A percentile compares a stretch with the other conserved stretches of the same genome.
Conservation (phyloP, 2,329 filamentous ascomycete genomes). For the Microdochium bolleyi region DNA sequence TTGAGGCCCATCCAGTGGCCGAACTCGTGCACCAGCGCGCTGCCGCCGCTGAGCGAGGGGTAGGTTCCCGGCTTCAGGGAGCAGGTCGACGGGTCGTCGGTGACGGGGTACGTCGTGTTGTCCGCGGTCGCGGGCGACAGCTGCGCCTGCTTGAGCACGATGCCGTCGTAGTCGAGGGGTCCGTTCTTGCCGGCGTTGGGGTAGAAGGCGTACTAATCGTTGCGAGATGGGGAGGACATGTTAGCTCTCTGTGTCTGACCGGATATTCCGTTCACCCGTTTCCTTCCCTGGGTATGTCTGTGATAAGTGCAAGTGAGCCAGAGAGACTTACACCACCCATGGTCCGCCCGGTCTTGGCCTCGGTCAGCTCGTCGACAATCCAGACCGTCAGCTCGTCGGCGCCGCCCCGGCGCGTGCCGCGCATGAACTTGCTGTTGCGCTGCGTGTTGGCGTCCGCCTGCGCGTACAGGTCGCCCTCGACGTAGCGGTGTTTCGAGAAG, state of each 20-base stretch:
- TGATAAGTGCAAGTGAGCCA: too few species aligned
- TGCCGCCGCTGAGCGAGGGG: neutral
- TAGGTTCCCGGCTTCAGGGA: neutral
- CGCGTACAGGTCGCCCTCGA: neutral
- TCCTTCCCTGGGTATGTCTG: too few species aligned
- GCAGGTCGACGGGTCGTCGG: neutral
- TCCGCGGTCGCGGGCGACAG: neutral
- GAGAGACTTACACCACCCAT: neutral
- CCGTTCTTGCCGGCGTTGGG: neutral
- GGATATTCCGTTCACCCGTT: too few species aligned
- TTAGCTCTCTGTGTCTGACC: too few species aligned
- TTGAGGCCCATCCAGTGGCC: neutral
- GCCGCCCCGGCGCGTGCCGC: neutral
- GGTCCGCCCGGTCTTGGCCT: neutral
- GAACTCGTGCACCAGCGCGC: neutral
- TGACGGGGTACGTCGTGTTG: neutral
- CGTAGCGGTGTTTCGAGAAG: neutral
- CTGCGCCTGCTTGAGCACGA: neutral
- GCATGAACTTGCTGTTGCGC: neutral
- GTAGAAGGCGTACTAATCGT: neutral
- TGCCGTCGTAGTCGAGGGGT: neutral
- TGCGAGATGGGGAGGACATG: too few species aligned
- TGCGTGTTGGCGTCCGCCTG: neutral
- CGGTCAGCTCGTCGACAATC: neutral
- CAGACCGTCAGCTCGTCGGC: neutral